phyloP scores from a whole-genome alignment of 192 early-diverging fungal species.

The Geranomyces variabilis region DNA sequence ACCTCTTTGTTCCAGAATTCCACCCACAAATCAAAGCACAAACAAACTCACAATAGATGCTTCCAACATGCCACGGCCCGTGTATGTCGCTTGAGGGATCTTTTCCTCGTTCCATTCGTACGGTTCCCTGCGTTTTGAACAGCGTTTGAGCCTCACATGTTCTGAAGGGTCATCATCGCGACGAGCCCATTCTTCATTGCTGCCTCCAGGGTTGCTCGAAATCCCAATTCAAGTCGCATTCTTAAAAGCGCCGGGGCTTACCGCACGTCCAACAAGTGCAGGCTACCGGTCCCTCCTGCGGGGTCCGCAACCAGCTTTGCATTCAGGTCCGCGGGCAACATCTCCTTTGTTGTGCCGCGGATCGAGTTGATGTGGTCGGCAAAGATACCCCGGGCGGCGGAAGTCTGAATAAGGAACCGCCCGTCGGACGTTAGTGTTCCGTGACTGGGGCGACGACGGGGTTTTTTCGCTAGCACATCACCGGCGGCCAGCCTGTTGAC shows the following conservation, averaged over 20 bases:
- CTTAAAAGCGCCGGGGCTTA: slow-evolving; percentile 15
- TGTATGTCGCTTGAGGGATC: slow-evolving; percentile 53
- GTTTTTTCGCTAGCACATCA: no score
- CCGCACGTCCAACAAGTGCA: slow-evolving; percentile 55
- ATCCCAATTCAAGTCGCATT: not conserved
- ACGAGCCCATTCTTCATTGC: not conserved
- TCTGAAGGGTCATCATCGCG: not conserved
- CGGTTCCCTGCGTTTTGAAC: slow-evolving; percentile 40
- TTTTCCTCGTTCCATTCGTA: slow-evolving; percentile 56
- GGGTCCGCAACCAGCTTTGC: slow-evolving; percentile 32
- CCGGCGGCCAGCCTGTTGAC: no score
- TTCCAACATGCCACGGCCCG: slow-evolving; percentile 51
- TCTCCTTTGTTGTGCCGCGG: slow-evolving; percentile 32
- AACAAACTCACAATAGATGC: slow-evolving; percentile 49
- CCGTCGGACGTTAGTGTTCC: no score
- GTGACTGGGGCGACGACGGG: no score
- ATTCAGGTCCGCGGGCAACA: slow-evolving; percentile 29
- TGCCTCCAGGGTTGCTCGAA: not conserved
- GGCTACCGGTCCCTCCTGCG: slow-evolving; percentile 6
- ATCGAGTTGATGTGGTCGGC: slow-evolving; percentile 40
- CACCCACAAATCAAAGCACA: no score
- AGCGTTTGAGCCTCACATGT: not conserved
- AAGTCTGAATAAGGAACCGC: no score
- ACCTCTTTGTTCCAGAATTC: no score
- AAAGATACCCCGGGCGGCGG: slow-evolving; percentile 30